Evolutionary conservation across 257 asterid species (phyloP), one percentile per base, ranked within the genome.

Genomic region (Ophiorrhiza pumila): DNA sequence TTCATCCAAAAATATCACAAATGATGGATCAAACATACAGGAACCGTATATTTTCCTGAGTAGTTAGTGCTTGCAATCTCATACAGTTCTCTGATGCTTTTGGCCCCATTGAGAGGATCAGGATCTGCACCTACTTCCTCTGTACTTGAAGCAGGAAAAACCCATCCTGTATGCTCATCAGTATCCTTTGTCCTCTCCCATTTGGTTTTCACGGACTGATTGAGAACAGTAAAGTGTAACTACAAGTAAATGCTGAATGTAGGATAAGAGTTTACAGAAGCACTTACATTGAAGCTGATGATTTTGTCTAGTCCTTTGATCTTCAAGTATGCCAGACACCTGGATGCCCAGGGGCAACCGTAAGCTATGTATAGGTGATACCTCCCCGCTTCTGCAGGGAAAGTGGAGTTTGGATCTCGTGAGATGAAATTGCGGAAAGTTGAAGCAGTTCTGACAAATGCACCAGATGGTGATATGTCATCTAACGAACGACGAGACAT

Each of bases 281-380:
- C 35, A 25, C 91, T 83, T 80, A 94, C 98, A 8, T 88, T 79
- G 83, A 87, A 94, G 84, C 82, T 82, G 85, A 94, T 87, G 63
- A 85, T 83, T 72, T 83, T 82, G 73, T 87, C 91, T 10, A 91
- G 92, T 34, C 98, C 97, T 80, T 94, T 94, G 80, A 94, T 87
- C 82, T 87, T 86, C 46, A 91, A 82, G 87, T 78, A 88, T 11
- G 90, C 89, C 71, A 94, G 90, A 82, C 98, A 94, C 82, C 98
- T 87, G 42, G 91, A 88, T 35, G 98, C 98, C 97, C 96, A 94
- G 0, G 98, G 98, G 72, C 98, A 94, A 47, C 96, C 97, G 27
- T 90, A 94, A 0, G 97, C 90, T 50, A 94, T 71, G 47, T 94
- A 91, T 72, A 91, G 74, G 78, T 94, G 97, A 83, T 94, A 94